Evolutionary conservation across 257 asterid species (phyloP).

Genomic region (Euphrasia confusa): DNA sequence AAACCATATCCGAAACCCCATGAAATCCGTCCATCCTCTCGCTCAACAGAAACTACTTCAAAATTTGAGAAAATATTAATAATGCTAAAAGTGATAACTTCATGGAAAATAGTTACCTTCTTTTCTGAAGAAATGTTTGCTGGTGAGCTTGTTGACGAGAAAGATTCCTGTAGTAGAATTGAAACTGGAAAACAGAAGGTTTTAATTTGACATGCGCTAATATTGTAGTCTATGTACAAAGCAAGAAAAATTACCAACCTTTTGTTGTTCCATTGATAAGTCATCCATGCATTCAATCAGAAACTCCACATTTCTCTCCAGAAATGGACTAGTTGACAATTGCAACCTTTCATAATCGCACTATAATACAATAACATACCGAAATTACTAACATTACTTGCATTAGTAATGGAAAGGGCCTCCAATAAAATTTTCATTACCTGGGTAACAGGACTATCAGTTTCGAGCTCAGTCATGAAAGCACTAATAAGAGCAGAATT

Average conservation of each 20-base stretch:
- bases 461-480: conserved; percentile 87
- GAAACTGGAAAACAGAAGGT: conserved; percentile 51
- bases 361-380: conserved; percentile 29
- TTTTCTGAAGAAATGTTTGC: conserved; percentile 95
- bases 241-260: conserved; percentile 42
- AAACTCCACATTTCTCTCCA: conserved; percentile 92
- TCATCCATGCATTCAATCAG: conserved; percentile 97
- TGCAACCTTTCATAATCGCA: conserved; percentile 91
- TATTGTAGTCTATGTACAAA: conserved; percentile 19
- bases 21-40: neutral
- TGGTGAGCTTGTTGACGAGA: conserved; percentile 97
- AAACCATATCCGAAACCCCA: neutral
- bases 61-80: neutral
- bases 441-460: conserved; percentile 84
- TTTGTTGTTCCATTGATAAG: conserved; percentile 88
- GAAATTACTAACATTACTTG: neutral
- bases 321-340: conserved; percentile 68
- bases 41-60: neutral
- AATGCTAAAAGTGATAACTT: neutral
- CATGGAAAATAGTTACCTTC: conserved; percentile 49
- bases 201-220: conserved; percentile 12
- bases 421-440: conserved; percentile 29
- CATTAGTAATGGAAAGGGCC: conserved; percentile 1
- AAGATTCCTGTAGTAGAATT: conserved; percentile 83
- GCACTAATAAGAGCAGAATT: conserved; percentile 96